Evolutionary conservation across 495 filamentous ascomycete species (phyloP).

Genomic region (Halenospora varia): DNA sequence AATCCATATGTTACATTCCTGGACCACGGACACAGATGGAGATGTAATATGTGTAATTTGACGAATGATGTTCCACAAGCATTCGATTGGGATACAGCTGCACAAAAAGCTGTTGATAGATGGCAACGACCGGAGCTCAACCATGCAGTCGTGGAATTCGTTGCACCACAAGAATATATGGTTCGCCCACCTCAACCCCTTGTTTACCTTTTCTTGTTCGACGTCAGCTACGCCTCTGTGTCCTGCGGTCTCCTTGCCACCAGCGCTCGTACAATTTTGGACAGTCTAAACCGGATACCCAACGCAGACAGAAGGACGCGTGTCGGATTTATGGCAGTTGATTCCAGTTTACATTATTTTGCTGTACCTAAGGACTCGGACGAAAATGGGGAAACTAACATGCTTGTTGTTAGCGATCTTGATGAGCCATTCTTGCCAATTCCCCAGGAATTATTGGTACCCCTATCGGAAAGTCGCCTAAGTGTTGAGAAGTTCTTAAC

Average conservation of each 20-base stretch:
- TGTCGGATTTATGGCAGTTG: slow-evolving; percentile 92
- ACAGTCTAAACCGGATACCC: slow-evolving; percentile 93
- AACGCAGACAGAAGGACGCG: slow-evolving; percentile 92
- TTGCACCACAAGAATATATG: slow-evolving; percentile 99
- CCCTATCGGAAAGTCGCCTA: slow-evolving; percentile 79
- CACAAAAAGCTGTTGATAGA: slow-evolving; percentile 85
- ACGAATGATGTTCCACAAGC: slow-evolving; percentile 98
- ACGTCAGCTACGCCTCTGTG: slow-evolving; percentile 91
- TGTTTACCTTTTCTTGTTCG: slow-evolving; percentile 96
- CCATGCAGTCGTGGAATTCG: slow-evolving; percentile 90
- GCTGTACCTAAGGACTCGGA: slow-evolving; percentile 83
- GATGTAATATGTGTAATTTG: slow-evolving; percentile 99
- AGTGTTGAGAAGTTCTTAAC: slow-evolving; percentile 89
- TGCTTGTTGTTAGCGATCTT: slow-evolving; percentile 93
- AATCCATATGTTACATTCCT: slow-evolving; percentile 96
- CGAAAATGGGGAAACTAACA: slow-evolving; percentile 74
- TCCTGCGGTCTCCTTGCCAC: slow-evolving; percentile 93
- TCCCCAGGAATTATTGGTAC: slow-evolving; percentile 88
- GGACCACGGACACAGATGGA: slow-evolving; percentile 95
- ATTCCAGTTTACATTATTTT: slow-evolving; percentile 95
- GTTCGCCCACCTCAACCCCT: slow-evolving; percentile 94
- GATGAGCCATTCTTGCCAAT: slow-evolving; percentile 97
- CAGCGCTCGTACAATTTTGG: slow-evolving; percentile 86
- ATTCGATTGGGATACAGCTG: slow-evolving; percentile 93
- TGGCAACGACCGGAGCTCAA: slow-evolving; percentile 90